Evolutionary conservation across 2,329 filamentous ascomycete species (phyloP).

Genomic region (Diaporthe citri): DNA sequence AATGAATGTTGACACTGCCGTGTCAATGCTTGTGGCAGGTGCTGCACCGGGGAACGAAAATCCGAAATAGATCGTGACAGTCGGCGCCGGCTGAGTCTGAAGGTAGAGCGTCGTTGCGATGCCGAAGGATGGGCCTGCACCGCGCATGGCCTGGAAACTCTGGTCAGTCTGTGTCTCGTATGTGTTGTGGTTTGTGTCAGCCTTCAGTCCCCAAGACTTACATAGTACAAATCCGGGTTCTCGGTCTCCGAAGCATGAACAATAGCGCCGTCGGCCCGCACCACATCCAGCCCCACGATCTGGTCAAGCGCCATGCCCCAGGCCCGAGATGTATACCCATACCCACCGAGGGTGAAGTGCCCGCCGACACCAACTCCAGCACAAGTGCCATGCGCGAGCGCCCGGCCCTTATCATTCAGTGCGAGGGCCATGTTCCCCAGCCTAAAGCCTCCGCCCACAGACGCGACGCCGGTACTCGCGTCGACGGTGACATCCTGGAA

Average conservation of each 20-base stretch:
- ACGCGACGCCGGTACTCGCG: constrained; percentile 62
- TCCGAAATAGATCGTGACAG: background rate
- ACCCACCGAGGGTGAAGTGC: constrained; percentile 69
- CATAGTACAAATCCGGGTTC: constrained; percentile 68
- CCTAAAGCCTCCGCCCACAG: constrained; percentile 64
- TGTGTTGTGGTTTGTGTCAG: background rate
- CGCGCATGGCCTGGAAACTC: background rate
- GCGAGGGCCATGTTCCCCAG: constrained; percentile 64
- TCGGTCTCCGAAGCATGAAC: constrained; percentile 58
- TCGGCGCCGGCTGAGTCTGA: background rate
- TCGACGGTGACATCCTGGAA: constrained; percentile 68
- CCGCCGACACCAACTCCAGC: constrained; percentile 70
- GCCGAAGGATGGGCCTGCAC: background rate
- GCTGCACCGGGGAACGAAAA: background rate
- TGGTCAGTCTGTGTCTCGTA: background rate
- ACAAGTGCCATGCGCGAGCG: constrained; percentile 70
- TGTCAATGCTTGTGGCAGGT: background rate
- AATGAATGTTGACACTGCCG: background rate
- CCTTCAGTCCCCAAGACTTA: constrained; percentile 46
- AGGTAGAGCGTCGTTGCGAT: background rate
- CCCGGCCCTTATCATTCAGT: constrained; percentile 62
- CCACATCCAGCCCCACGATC: constrained; percentile 65
- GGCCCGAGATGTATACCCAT: constrained; percentile 68
- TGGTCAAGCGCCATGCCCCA: constrained; percentile 70
- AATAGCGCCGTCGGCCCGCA: constrained; percentile 66